These are phyloP conservation scores for Podaxis mareebaensis DNA, from an alignment of 768 basidiomycete genomes.

Conservation along the genomic window DNA sequence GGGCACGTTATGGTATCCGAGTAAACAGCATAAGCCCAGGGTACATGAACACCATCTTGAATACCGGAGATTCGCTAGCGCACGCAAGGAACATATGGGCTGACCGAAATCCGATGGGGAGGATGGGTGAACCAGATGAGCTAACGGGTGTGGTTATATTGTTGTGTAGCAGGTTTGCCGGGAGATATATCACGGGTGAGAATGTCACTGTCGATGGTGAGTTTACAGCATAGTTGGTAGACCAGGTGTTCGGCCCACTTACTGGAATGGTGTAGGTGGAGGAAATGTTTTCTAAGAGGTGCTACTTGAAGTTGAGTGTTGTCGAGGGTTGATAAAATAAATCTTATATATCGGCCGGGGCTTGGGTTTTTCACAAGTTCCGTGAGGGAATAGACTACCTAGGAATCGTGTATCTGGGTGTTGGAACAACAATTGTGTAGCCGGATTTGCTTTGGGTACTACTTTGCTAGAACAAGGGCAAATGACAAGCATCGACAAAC, in stretches of 20 bases:
- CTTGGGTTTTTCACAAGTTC: no score
- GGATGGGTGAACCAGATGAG: constrained; percentile 44
- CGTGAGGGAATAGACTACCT: not conserved
- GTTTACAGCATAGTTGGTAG: constrained; percentile 7
- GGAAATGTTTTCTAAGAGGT: not conserved
- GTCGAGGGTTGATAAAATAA: no score
- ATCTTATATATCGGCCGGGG: no score
- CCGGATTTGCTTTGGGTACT: not conserved
- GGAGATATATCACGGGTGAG: constrained; percentile 43
- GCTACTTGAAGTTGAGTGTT: not conserved
- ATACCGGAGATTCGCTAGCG: constrained; percentile 33
- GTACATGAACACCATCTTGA: constrained; percentile 45
- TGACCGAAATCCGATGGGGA: constrained; percentile 41
- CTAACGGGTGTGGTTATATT: constrained; percentile 39
- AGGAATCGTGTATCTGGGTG: not conserved
- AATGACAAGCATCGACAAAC: not conserved
- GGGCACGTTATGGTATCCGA: constrained; percentile 40
- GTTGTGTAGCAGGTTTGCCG: constrained; percentile 39
- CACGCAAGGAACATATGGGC: constrained; percentile 36
- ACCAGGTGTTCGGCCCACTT: no score
- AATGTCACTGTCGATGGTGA: constrained; percentile 44
- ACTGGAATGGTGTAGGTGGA: not conserved
- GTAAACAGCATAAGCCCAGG: constrained; percentile 46
- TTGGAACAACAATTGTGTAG: not conserved
- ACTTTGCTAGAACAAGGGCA: not conserved